Base-by-base conservation (phyloP, 495 filamentous ascomycete genomes). In the Paragyromitra xinjiangensis region DNA sequence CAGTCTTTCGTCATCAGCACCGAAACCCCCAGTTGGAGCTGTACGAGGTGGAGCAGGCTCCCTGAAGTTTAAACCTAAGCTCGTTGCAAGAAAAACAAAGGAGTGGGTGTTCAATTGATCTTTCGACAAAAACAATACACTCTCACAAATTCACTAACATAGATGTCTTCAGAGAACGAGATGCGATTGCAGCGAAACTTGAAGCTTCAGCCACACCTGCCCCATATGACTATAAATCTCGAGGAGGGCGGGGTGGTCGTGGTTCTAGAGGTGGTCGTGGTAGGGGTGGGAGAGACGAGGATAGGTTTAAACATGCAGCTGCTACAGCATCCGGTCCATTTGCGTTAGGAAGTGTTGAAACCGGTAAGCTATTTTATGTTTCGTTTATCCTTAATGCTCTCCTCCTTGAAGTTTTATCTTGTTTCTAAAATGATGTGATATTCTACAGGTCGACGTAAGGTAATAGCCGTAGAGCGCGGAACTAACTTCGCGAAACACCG, bases 11-110 rank as follows among this genome's bases (percentile, higher is more conserved):
- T 11, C 64, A 50, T 39, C 26, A 9, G 9, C 44, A 11, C 40
- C 29, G 45, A 77, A 56, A 24, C 79, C 51, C 11, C 69, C 64
- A 50, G 4, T 11, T 58, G 69, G 69, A 29, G 12, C 69, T 45
- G 55, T 76, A 29, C 68, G 77, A 29, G 73, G 58, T 12, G 40
- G 63, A 9, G 22, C 64, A 12, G 37, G 74, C 29, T 19, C 58
- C n/a, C 22, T 82, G 22, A 82, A 80, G 67, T 82, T 82, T 59
- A 81, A 80, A 56, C 81, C 81, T 1, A 82, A 82, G 45, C 75
- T 73, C 58, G 78, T 82, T n/a, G 69, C 67, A 26, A 70, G 81
- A 68, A 73, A 68, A 63, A 81, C 78, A 22, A 79, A 80, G 59
- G 81, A 82, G 81, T 82, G 59, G 50, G 81, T 24, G 29, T 37